Evolutionary conservation across 2,329 filamentous ascomycete genomes (phyloP).

Genomic region (Aspergillus sp.): DNA sequence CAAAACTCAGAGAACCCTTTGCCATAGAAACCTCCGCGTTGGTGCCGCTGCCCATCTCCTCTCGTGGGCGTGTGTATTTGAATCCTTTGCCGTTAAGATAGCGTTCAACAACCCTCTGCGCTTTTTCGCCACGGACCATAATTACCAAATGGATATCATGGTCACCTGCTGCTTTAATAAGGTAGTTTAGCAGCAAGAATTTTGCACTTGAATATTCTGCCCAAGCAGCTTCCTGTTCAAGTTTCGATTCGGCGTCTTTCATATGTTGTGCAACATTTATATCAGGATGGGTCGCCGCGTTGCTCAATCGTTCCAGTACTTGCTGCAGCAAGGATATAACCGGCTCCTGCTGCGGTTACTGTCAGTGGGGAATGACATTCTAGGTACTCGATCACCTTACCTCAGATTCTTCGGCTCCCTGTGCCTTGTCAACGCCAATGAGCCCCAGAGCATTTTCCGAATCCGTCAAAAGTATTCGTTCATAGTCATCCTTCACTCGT

Average conservation of each 20-base stretch:
- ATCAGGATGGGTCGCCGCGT: constrained; percentile 46
- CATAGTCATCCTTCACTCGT: constrained; percentile 44
- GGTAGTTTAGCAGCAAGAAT: constrained; percentile 45
- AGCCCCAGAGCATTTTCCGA: constrained; percentile 31
- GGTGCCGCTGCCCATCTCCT: constrained; percentile 32
- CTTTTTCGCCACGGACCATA: constrained; percentile 35
- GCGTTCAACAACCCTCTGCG: constrained; percentile 40
- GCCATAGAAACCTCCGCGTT: constrained; percentile 37
- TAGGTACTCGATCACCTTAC: constrained; percentile 20
- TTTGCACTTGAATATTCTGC: constrained; percentile 50
- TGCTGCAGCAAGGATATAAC: constrained; percentile 33
- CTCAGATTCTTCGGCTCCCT: constrained; percentile 20
- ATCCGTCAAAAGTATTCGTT: constrained; percentile 31
- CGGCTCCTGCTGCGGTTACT: constrained; percentile 21
- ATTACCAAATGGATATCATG: constrained; percentile 42
- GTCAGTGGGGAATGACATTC: constrained; percentile 11
- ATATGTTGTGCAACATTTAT: constrained; percentile 42
- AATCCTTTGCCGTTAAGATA: constrained; percentile 45
- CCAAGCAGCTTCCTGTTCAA: constrained; percentile 43
- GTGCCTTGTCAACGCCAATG: constrained; percentile 21
- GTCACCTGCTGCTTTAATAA: constrained; percentile 36
- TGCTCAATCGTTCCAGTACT: constrained; percentile 39
- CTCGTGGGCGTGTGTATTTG: constrained; percentile 26
- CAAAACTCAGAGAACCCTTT: constrained; percentile 37
- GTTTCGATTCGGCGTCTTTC: constrained; percentile 32